Evolutionary conservation across 2,329 filamentous ascomycete genomes (phyloP).

Genomic region (Ilyonectria robusta): DNA sequence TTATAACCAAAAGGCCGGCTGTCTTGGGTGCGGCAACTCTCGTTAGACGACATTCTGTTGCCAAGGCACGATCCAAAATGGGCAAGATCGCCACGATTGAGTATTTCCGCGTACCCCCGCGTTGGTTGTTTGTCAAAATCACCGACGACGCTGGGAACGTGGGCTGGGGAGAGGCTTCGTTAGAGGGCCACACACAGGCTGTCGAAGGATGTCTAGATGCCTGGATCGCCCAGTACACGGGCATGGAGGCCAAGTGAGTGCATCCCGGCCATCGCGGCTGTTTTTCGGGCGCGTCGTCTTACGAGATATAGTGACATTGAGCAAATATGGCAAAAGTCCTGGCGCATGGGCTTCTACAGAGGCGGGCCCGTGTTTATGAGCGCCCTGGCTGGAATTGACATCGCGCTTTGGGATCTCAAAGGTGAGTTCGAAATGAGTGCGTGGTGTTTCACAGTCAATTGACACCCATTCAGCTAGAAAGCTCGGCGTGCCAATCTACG

Average conservation of each 20-base stretch:
- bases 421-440: constrained; percentile 44
- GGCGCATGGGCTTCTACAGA: constrained; percentile 81
- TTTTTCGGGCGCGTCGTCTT: background rate
- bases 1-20: constrained; percentile 6
- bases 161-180: constrained; percentile 82
- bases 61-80: constrained; percentile 38
- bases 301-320: constrained; percentile 75
- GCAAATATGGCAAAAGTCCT: constrained; percentile 83
- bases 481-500: constrained; percentile 76
- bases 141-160: constrained; percentile 74
- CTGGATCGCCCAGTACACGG: constrained; percentile 72
- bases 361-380: constrained; percentile 87
- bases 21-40: background rate
- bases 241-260: constrained; percentile 78
- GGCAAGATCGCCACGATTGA: constrained; percentile 65
- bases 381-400: constrained; percentile 82
- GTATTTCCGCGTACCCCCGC: constrained; percentile 81
- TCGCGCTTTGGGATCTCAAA: constrained; percentile 86
- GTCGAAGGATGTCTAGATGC: constrained; percentile 82
- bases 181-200: constrained; percentile 81
- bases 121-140: constrained; percentile 86
- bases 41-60: background rate
- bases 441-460: background rate
- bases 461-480: constrained; percentile 54
- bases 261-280: too few relatives aligned